Conservation (phyloP, 306 rosid genomes). For the Lupinus albus region DNA sequence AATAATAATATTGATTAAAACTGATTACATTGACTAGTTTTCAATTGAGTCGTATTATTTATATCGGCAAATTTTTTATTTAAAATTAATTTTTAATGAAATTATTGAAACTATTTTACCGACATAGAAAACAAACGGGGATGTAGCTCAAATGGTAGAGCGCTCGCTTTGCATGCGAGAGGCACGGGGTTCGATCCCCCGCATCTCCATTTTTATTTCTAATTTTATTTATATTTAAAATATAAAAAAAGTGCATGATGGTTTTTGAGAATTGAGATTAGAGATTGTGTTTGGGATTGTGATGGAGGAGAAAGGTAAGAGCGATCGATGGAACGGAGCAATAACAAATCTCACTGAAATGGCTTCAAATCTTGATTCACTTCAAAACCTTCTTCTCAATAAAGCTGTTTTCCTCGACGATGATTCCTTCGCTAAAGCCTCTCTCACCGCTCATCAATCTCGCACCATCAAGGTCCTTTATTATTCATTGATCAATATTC, state of each 20-base stretch:
- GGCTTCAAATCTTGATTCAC: conserved; percentile 76
- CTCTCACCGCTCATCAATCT: conserved; percentile 87
- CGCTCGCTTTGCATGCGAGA: conserved; percentile 96
- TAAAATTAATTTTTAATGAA: too few relatives aligned
- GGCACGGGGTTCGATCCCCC: conserved; percentile 97
- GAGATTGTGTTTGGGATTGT: too few relatives aligned
- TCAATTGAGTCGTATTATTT: too few relatives aligned
- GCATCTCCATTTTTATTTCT: conserved; percentile 60
- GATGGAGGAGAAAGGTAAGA: conserved; percentile 71
- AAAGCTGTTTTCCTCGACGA: conserved; percentile 88
- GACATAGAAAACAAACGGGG: too few relatives aligned
- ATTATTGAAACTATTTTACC: too few relatives aligned
- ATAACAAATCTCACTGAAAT: conserved; percentile 82
- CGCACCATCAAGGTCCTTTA: conserved; percentile 66
- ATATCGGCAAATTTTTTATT: too few relatives aligned
- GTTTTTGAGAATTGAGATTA: too few relatives aligned
- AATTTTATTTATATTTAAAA: too few relatives aligned
- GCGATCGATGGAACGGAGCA: conserved; percentile 90
- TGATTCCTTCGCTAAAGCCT: conserved; percentile 82
- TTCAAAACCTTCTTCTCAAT: conserved; percentile 80
- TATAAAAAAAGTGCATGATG: too few relatives aligned
- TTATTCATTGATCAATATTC: too few relatives aligned
- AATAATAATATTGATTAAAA: too few relatives aligned
- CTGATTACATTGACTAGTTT: too few relatives aligned
- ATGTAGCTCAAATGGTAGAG: conserved; percentile 98